Evolutionary conservation across 768 basidiomycete species (phyloP).

Genomic region (Boletus subcaerulescens): DNA sequence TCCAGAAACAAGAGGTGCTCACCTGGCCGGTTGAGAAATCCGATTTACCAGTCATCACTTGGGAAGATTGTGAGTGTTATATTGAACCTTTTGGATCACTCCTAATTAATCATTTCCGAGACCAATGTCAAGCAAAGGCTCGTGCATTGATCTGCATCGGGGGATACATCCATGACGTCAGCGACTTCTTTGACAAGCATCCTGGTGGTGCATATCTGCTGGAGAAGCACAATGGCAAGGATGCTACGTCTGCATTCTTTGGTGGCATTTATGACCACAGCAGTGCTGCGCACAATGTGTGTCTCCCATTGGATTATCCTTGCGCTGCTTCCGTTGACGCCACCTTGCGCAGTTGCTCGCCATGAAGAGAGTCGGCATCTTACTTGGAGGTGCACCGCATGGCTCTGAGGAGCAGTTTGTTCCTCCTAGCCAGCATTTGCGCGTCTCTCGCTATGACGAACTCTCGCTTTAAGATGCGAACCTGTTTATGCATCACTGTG

Average conservation of each 20-base stretch:
- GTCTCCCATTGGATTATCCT: conserved; percentile 17
- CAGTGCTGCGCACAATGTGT: conserved; percentile 76
- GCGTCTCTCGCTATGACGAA: conserved; percentile 1
- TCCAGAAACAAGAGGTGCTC: conserved; percentile 68
- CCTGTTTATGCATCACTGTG: too few species aligned
- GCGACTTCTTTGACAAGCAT: conserved; percentile 79
- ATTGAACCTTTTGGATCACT: background rate
- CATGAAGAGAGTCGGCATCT: conserved; percentile 11
- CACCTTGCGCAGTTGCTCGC: background rate
- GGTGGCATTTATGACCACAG: conserved; percentile 84
- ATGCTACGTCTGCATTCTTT: conserved; percentile 89
- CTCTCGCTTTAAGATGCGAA: background rate
- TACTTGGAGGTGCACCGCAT: conserved; percentile 8
- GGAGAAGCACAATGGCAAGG: conserved; percentile 80
- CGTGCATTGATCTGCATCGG: conserved; percentile 85
- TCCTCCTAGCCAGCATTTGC: conserved; percentile 6
- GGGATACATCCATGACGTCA: conserved; percentile 87
- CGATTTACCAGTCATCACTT: conserved; percentile 79
- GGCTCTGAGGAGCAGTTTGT: conserved; percentile 1
- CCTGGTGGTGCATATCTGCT: conserved; percentile 82
- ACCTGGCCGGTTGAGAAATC: conserved; percentile 70
- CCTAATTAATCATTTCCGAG: conserved; percentile 30
- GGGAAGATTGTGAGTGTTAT: conserved; percentile 67
- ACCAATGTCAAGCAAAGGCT: conserved; percentile 72
- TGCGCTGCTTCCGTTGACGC: background rate